Percentiles rank a stretch among this genome's conserved stretches.
These are phyloP conservation scores for Tolypocladium sp. DNA, from an alignment of 2,329 filamentous ascomycete species.

Conservation along the genomic window DNA sequence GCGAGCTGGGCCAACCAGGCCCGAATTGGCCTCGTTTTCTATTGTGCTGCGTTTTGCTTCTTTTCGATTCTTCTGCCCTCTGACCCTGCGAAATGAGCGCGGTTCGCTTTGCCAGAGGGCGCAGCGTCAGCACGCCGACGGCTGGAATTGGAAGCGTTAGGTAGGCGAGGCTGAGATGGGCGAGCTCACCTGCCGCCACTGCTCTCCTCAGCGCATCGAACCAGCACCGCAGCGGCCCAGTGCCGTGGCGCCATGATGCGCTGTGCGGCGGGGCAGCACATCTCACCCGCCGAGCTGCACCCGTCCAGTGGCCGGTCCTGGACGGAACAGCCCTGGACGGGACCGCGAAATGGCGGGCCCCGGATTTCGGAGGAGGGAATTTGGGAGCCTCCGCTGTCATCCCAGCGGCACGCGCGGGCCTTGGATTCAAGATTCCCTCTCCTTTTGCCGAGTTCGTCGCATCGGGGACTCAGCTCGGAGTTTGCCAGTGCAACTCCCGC, in stretches of 20 bases:
- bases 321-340: not conserved
- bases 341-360: not conserved
- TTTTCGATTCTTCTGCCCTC: not conserved
- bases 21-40: not conserved
- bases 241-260: not conserved
- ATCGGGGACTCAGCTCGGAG: not conserved
- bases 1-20: not conserved
- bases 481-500: not conserved
- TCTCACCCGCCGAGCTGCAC: not conserved
- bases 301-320: too few species aligned
- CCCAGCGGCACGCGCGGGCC: not conserved
- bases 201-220: not conserved
- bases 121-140: not conserved
- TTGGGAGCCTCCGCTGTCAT: not conserved
- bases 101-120: not conserved
- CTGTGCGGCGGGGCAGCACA: not conserved
- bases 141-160: not conserved
- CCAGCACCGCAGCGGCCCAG: not conserved
- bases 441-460: not conserved
- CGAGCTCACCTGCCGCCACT: too few species aligned
- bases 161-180: too few species aligned
- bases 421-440: too few species aligned
- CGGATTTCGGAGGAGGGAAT: not conserved
- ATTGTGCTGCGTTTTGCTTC: not conserved
- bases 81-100: not conserved